Evolutionary conservation across 805 yeast genomes (phyloP), one percentile per base, ranked within the genome.

Genomic region (Candida maris): DNA sequence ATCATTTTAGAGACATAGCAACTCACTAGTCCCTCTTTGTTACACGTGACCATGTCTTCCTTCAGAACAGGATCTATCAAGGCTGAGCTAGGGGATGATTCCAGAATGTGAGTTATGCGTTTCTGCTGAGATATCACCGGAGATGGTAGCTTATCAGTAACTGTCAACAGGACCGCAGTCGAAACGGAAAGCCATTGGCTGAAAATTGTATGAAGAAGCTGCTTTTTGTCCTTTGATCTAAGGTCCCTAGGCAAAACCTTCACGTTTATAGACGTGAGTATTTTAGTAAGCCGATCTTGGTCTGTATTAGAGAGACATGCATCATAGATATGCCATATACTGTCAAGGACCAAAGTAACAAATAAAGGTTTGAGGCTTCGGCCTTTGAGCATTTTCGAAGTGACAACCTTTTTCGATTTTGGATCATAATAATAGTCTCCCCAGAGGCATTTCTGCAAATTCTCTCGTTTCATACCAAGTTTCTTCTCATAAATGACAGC

Each of bases 121-220:
- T 71, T 75, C 16, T 61, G 62, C 58, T 93, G 99, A 0, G 97
- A 85, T 1, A 56, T 66, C 4, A 71, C 51, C 1, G 98, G 98
- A 6, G 94, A 83, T 0, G 97, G 96, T 32, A 93, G 59, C 42
- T 77, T 76, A 41, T 87, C 93, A 21, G 89, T 81, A 4, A 91
- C 95, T 1, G 95, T 79, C 7, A 93, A 70, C 19, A 93, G 63
- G 6, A 91, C 74, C 0, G 97, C 85, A 25, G 85, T 81, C 17
- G 97, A 83, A 4, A 93, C 76, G 1, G 99, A 97, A 16, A 93
- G 65, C 97, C 98, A 93, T 55, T 91, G 97, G 1, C 87, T 77
- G 77, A 91, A 78, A 4, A 93, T 73, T 6, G 77, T 67, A 37
- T 70, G 73, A 14, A 88, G 57, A 30, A 87, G 60, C 37, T 65